These are phyloP conservation scores for peach (Prunus persica) DNA, from an alignment of 306 rosid genomes.

Conservation along the genomic window DNA sequence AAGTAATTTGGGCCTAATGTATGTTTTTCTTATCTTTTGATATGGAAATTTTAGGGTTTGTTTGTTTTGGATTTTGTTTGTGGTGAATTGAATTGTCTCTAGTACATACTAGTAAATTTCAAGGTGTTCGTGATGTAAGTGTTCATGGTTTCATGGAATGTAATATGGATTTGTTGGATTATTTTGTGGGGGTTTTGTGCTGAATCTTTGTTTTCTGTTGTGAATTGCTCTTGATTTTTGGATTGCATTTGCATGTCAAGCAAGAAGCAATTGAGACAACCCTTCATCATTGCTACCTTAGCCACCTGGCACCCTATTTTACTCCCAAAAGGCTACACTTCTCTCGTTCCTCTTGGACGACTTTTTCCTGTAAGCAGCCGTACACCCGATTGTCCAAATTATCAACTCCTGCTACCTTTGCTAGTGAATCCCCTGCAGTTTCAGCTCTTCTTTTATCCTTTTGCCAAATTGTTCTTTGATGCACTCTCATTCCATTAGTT, in stretches of 20 bases:
- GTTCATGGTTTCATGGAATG: conserved; percentile 31
- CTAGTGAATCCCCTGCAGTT: no score
- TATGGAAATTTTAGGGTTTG: conserved; percentile 14
- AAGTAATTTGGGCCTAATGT: conserved; percentile 29
- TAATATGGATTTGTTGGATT: conserved; percentile 9
- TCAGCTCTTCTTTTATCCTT: no score
- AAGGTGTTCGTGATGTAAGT: conserved; percentile 1
- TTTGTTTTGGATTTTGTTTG: conserved; percentile 5
- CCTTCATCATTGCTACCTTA: no score
- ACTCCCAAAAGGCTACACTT: no score
- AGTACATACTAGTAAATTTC: conserved; percentile 21
- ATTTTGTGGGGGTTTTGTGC: neutral
- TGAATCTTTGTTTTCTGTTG: neutral
- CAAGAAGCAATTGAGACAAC: neutral
- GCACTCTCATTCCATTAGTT: no score
- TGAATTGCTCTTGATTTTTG: neutral
- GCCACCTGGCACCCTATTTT: no score
- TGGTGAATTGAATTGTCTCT: conserved; percentile 21
- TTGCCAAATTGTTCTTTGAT: no score
- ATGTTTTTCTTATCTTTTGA: neutral
- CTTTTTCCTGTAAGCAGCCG: no score
- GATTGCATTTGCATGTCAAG: neutral
- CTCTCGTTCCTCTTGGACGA: no score
- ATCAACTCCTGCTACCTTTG: no score
- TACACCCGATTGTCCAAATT: no score